phyloP scores from a whole-genome alignment of 257 asterid genomes.

The Solanum gracilifrons region DNA sequence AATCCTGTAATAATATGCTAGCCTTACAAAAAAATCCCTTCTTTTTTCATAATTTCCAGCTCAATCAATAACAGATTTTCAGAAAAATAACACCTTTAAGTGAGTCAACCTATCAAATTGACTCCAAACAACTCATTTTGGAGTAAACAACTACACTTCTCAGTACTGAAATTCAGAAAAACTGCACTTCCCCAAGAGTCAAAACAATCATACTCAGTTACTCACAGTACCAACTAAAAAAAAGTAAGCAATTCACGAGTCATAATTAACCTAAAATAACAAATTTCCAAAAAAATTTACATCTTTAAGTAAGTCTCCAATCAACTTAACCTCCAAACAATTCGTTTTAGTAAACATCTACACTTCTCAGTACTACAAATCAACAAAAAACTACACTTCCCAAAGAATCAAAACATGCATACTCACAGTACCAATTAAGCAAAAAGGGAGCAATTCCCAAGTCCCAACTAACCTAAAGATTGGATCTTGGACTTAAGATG shows the following conservation, averaged over 20 bases:
- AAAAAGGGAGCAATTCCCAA: background rate
- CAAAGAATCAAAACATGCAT: background rate
- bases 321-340: background rate
- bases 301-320: background rate
- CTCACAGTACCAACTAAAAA: background rate
- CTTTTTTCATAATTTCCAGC: background rate
- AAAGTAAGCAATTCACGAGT: background rate
- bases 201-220: background rate
- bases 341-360: background rate
- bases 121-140: background rate
- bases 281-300: background rate
- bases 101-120: background rate
- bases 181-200: background rate
- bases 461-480: constrained; percentile 44
- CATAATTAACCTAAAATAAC: background rate
- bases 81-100: background rate
- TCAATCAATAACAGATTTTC: background rate
- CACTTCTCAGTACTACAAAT: background rate
- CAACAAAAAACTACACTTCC: background rate
- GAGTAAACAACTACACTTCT: background rate
- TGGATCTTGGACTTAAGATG: constrained; percentile 55
- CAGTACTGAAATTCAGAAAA: background rate
- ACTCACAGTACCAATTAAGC: background rate
- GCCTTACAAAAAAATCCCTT: background rate
- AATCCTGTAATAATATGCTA: background rate